A percentile compares a stretch with the other conserved stretches of the same genome.
These are phyloP conservation scores for Alternaria panax DNA, from an alignment of 2,329 filamentous ascomycete species.

Conservation along the genomic window DNA sequence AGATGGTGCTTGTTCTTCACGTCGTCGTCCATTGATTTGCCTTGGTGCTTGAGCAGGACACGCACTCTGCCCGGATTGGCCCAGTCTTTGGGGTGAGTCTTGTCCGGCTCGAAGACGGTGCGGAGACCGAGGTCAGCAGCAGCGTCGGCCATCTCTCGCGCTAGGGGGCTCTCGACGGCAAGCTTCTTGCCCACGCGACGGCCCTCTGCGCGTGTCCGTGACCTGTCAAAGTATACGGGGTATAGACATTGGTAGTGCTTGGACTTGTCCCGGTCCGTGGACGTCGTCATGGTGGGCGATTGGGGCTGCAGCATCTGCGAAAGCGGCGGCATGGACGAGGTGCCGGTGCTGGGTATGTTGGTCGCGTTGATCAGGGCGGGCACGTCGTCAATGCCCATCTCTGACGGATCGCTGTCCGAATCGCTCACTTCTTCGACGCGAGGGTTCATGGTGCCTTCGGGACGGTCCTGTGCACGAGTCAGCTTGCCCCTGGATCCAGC, in stretches of 20 bases:
- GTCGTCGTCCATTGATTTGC: conserved; percentile 57
- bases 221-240: conserved; percentile 91
- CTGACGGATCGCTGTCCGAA: conserved; percentile 72
- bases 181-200: conserved; percentile 76
- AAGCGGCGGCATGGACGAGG: conserved; percentile 36
- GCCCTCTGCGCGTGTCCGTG: conserved; percentile 76
- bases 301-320: conserved; percentile 47
- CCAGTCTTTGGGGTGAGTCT: conserved; percentile 96
- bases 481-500: not conserved
- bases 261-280: conserved; percentile 62
- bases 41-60: conserved; percentile 73
- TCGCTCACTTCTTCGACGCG: conserved; percentile 93
- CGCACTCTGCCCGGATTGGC: conserved; percentile 91
- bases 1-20: conserved; percentile 86
- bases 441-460: conserved; percentile 60
- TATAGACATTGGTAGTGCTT: conserved; percentile 89
- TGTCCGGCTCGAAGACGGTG: conserved; percentile 86
- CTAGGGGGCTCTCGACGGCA: conserved; percentile 85
- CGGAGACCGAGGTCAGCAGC: conserved; percentile 68
- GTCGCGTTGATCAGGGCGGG: conserved; percentile 63
- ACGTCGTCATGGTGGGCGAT: conserved; percentile 51
- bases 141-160: conserved; percentile 88
- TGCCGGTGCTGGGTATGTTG: conserved; percentile 38
- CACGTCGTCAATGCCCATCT: conserved; percentile 81
- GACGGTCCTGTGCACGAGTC: conserved; percentile 45